Base-by-base conservation (phyloP, 106 monocot genomes). In the Amphibolis antarctica region DNA sequence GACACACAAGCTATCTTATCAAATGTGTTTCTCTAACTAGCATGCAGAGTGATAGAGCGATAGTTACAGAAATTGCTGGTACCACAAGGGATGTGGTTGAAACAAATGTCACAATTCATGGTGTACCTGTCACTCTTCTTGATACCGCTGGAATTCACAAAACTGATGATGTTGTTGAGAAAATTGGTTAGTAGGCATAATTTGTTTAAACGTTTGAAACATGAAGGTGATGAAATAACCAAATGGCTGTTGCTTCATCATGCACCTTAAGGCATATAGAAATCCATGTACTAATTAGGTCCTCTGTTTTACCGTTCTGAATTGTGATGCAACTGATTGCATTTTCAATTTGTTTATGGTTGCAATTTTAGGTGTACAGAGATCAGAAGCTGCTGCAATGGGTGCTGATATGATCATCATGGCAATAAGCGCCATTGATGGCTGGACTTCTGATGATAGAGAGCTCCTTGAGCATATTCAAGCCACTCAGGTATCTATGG, bases 41-140 rank as follows among this genome's bases (percentile, higher is more conserved):
- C 42, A 68, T 86, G 82, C 89, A 96, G 94, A 86, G 89, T 86
- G 80, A 96, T 62, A 86, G 86, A 79, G 86, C 94, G 49, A 96
- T 96, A 66, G 86, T 96, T 73, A 90, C 94, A 66, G 89, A 89
- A 74, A 82, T 96, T 69, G 89, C 89, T 66, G 94, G 94, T 62
- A 96, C 94, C 31, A 96, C 89, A 30, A 79, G 94, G 67, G 94
- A 96, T 76, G 86, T 96, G 7, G 70, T 96, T 46, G 94, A 96
- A 83, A 89, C 94, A 27, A 82, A 82, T 80, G 78, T 96, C 1
- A 82, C 84, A 22, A 65, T 89, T 68, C 64, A 76, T 27, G 94
- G 94, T 4, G 77, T 96, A 55, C 94, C 89, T 59, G 83, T 80
- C 28, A 89, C 94, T 28, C 82, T 96, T 66, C 83, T 96, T 68